Evolutionary conservation across 805 yeast species (phyloP).

Genomic region (Metschnikowia reukaufii): DNA sequence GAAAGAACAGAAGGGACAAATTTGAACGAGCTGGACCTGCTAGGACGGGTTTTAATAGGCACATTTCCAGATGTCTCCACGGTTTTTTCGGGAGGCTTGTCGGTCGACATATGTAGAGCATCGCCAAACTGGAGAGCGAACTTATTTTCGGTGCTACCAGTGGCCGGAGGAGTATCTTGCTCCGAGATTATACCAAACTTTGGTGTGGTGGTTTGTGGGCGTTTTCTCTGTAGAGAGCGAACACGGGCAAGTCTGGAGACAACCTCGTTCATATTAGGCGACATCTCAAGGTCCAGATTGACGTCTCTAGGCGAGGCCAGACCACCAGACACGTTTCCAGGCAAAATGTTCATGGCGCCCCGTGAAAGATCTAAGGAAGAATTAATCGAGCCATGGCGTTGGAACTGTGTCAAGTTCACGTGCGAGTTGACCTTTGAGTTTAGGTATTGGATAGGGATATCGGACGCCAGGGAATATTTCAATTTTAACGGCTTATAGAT

Average conservation of each 20-base stretch:
- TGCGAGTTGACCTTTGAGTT: constrained; percentile 44
- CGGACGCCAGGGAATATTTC: constrained; percentile 37
- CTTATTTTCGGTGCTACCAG: constrained; percentile 12
- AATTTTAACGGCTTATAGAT: constrained; percentile 41
- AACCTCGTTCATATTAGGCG: constrained; percentile 20
- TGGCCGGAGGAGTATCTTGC: constrained; percentile 20
- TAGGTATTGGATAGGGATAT: constrained; percentile 38
- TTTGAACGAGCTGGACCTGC: constrained; percentile 31
- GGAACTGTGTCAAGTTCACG: constrained; percentile 29
- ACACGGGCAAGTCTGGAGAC: constrained; percentile 18
- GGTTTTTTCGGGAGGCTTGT: not conserved
- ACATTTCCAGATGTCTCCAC: not conserved
- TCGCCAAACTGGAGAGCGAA: constrained; percentile 22
- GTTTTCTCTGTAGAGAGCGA: constrained; percentile 20
- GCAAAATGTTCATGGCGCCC: constrained; percentile 3
- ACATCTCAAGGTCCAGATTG: constrained; percentile 9
- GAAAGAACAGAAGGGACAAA: constrained; percentile 29
- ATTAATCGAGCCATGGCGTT: constrained; percentile 20
- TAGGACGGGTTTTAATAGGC: constrained; percentile 4
- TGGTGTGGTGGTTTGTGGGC: constrained; percentile 19
- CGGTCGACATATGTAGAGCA: constrained; percentile 3
- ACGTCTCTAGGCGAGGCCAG: constrained; percentile 20
- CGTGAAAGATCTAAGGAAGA: constrained; percentile 26
- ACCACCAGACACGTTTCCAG: constrained; percentile 10
- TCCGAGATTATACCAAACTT: constrained; percentile 20